These are phyloP conservation scores for Huntiella moniliformis DNA, from an alignment of 2,329 filamentous ascomycete genomes.

Conservation along the genomic window DNA sequence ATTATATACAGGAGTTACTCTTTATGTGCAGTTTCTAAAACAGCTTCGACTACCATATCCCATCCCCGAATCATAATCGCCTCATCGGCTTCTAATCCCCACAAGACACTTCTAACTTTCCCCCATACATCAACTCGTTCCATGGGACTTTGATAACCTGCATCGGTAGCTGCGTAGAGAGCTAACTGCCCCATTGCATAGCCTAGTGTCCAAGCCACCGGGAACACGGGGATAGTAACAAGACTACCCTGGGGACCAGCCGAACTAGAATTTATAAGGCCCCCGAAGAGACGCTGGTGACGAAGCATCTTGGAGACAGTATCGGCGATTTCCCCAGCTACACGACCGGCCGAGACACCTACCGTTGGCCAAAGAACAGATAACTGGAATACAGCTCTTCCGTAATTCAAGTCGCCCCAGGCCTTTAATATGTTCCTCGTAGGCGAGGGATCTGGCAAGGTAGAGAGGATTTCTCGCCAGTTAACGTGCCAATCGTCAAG, in stretches of 20 bases:
- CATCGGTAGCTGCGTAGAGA: not conserved
- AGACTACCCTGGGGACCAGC: not conserved
- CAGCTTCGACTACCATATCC: not conserved
- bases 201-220: not conserved
- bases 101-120: not conserved
- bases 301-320: not conserved
- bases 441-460: not conserved
- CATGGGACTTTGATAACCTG: not conserved
- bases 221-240: not conserved
- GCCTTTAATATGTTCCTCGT: not conserved
- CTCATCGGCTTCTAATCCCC: not conserved
- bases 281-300: conserved; percentile 2
- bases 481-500: conserved; percentile 4
- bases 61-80: conserved; percentile 2
- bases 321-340: not conserved
- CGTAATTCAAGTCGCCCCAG: conserved; percentile 1
- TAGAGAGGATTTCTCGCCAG: not conserved
- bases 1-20: too few species aligned
- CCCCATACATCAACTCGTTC: not conserved
- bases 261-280: not conserved
- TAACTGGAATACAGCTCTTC: not conserved
- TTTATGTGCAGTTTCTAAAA: not conserved
- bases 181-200: not conserved
- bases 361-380: conserved; percentile 2
- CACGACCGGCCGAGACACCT: not conserved